Base-by-base conservation (phyloP, 1,284 basidiomycete genomes). In the Testicularia cyperi region DNA sequence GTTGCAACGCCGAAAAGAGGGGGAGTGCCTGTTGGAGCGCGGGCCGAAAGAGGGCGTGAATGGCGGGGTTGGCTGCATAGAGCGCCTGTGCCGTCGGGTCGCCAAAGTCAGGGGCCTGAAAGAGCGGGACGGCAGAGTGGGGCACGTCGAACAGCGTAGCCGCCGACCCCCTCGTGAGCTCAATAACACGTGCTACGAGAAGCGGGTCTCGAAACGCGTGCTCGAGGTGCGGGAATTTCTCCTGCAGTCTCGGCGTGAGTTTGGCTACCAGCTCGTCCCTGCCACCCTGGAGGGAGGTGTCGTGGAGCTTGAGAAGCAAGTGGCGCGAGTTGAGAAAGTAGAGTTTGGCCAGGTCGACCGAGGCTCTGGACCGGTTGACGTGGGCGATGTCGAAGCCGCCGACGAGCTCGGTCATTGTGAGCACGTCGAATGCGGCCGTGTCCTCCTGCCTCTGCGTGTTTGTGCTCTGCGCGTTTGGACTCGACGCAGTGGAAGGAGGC, bases 251-350 rank as follows among this genome's bases (percentile, higher is more conserved):
- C 5, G 51, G 43, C 10, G 2, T 16, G 7, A 49, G 22, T 25
- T 47, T 61, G 8, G 15, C 25, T 0, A 61, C 27, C n/a, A 61
- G 7, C 21, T 61, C 51, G 5, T 55, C 42, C 21, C 53, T 29
- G 4, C 44, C 48, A 6, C 44, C 44, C 5, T 36, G 38, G 3
- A 15, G 14, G 2, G 13, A 7, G 14, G 22, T 41, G 20, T 64
- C 56, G n/a, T 51, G 48, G 19, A 73, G 20, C 35, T 73, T 73
- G 23, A 49, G 28, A 21, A 34, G 23, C 3, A 74, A 6, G 35
- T 75, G 72, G 21, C 60, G 35, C 3, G 65, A 38, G 35, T 75
- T 75, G 8, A 75, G 55, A 19, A 67, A 75, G 36, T 44, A 63
- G 14, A 75, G 48, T 40, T 75, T 75, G 10, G 47, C 29, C 25